phyloP scores from a whole-genome alignment of 768 basidiomycete genomes.

The Paxillus rubicundulus region DNA sequence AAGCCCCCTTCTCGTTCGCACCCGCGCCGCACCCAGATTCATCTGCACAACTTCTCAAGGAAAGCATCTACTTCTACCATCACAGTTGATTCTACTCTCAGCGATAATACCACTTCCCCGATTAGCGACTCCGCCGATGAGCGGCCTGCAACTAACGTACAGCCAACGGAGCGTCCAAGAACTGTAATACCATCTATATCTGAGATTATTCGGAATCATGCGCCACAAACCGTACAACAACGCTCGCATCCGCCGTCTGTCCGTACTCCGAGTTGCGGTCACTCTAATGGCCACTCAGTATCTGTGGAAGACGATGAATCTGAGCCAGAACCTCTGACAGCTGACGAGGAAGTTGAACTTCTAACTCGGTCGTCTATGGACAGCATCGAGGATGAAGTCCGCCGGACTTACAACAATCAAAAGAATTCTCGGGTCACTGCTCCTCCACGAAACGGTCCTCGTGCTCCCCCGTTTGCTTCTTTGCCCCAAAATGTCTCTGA shows the following conservation, averaged over 20 bases:
- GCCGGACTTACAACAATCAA: slow-evolving; percentile 65
- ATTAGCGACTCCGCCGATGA: slow-evolving; percentile 10
- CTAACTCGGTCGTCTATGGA: slow-evolving; percentile 84
- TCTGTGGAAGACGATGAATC: slow-evolving; percentile 53
- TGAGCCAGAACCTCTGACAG: slow-evolving; percentile 46
- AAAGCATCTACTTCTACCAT: slow-evolving; percentile 31
- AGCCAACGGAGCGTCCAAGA: slow-evolving; percentile 36
- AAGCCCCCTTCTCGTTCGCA: slow-evolving; percentile 15
- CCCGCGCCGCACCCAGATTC: slow-evolving; percentile 22
- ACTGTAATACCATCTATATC: slow-evolving; percentile 76
- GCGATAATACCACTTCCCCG: slow-evolving; percentile 15
- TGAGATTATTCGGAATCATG: slow-evolving; percentile 81
- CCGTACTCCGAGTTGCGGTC: slow-evolving; percentile 48
- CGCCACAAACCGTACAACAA: slow-evolving; percentile 53
- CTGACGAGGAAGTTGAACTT: slow-evolving; percentile 61
- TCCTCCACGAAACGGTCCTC: slow-evolving; percentile 44
- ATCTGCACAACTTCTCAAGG: slow-evolving; percentile 20
- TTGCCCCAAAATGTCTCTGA: slow-evolving; percentile 54
- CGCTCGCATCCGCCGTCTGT: slow-evolving; percentile 44
- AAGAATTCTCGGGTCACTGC: slow-evolving; percentile 28
- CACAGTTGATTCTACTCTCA: slow-evolving; percentile 21
- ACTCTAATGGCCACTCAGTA: slow-evolving; percentile 45
- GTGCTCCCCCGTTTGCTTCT: slow-evolving; percentile 26
- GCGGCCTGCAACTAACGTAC: slow-evolving; percentile 10
- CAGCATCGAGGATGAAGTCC: slow-evolving; percentile 82